Percentiles rank a stretch among this genome's conserved stretches.
These are phyloP conservation scores for Lachancea waltii DNA, from an alignment of 805 yeast genomes.

Conservation along the genomic window DNA sequence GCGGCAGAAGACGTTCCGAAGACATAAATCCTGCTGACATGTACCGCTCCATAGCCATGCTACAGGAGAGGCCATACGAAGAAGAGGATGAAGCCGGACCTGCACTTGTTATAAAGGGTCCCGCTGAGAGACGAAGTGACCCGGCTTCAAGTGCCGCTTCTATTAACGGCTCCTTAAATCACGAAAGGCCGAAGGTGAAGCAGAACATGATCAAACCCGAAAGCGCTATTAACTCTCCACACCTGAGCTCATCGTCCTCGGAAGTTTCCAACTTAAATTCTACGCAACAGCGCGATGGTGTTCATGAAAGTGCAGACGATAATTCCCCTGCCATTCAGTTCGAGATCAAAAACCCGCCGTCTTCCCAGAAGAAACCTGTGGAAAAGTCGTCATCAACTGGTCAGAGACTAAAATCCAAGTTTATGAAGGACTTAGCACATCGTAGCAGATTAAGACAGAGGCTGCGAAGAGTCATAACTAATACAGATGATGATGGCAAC, in stretches of 20 bases:
- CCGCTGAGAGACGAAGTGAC: slow-evolving; percentile 30
- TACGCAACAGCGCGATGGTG: too few species aligned
- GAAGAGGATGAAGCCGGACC: slow-evolving; percentile 54
- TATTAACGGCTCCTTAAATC: background rate
- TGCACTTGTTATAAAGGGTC: slow-evolving; percentile 69
- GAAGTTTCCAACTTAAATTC: too few species aligned
- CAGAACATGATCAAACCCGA: background rate
- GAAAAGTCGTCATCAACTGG: background rate
- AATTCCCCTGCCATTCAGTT: slow-evolving; percentile 23
- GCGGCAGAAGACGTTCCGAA: slow-evolving; percentile 31
- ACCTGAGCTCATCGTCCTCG: background rate
- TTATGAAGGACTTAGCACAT: slow-evolving; percentile 2
- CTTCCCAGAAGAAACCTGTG: background rate
- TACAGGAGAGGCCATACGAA: slow-evolving; percentile 47
- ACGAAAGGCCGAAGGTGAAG: too few species aligned
- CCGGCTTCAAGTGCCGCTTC: background rate
- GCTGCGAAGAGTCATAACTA: slow-evolving; percentile 2
- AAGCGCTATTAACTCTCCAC: background rate
- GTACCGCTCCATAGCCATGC: slow-evolving; percentile 75
- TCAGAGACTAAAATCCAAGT: slow-evolving; percentile 3
- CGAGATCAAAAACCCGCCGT: slow-evolving; percentile 23
- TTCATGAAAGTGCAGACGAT: too few species aligned
- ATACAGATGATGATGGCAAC: slow-evolving; percentile 22
- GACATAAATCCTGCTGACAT: slow-evolving; percentile 76
- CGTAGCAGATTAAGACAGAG: slow-evolving; percentile 2